Evolutionary conservation across 768 basidiomycete genomes (phyloP), one percentile per base, ranked within the genome.

Genomic region (Suillus luteus): DNA sequence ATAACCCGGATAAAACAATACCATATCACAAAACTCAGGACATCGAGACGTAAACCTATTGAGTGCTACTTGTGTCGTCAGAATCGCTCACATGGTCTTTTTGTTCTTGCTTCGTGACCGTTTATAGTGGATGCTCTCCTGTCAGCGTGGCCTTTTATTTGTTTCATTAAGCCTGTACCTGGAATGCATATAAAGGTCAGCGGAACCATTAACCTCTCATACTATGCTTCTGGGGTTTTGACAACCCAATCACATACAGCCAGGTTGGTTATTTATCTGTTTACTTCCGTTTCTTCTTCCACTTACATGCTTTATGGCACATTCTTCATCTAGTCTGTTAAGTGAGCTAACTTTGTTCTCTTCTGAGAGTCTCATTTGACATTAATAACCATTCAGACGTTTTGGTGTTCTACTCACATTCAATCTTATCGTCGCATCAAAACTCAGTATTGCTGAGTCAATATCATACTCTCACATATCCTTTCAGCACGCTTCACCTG

Each of bases 31-130:
- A 41, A 5, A 15, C 15, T 51, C 15, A 10, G 49, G 22, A 24
- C 6, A 22, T 46, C 5, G 15, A 15, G 49, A 49, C 49, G 14
- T 49, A 27, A 49, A 24, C 14, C 3, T 49, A 24, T 49, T 3
- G 17, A 27, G 15, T 8, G 8, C 49, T 24, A 7, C 48, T 49
- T 24, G 48, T 49, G 24, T 49, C 48, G 24, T 49, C 44, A 11
- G 22, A 22, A 48, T 48, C n/a, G 10, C 38, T 40, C 44, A 22
- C 58, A 51, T 66, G 54, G 55, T 67, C 66, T 35, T 71, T 75
- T 75, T 76, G 75, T 76, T 75, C 68, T 75, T 54, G 65, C 75
- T 62, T 74, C 68, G 70, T 73, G 73, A 73, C 54, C 40, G 55
- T 43, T 65, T 58, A 55, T 55, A 37, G 33, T n/a, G 43, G 37